Conservation (phyloP, 2,329 filamentous ascomycete genomes). For the Endocalyx cinctus region DNA sequence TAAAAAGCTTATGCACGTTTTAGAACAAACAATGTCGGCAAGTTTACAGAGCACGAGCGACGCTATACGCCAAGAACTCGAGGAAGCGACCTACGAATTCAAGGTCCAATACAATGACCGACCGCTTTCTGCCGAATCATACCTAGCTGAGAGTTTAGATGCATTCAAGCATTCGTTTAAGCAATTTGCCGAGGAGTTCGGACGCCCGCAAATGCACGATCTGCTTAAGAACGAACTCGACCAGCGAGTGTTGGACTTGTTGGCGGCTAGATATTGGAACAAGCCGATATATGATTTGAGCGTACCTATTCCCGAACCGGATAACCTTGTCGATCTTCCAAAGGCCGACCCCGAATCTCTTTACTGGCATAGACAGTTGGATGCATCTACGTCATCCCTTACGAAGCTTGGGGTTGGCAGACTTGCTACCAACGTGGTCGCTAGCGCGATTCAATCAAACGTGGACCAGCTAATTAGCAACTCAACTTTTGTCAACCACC, state of each 20-base stretch:
- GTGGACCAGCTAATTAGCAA: constrained; percentile 73
- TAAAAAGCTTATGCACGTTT: constrained; percentile 94
- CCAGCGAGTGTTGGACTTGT: constrained; percentile 86
- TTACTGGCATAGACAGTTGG: constrained; percentile 92
- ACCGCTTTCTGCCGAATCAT: constrained; percentile 90
- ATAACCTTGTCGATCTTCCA: constrained; percentile 72
- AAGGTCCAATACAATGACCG: constrained; percentile 99
- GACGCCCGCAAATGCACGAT: constrained; percentile 81
- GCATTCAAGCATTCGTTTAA: constrained; percentile 98
- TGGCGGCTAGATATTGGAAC: constrained; percentile 96
- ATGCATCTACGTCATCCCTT: constrained; percentile 82
- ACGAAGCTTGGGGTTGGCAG: constrained; percentile 93
- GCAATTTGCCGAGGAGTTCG: constrained; percentile 84
- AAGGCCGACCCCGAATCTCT: constrained; percentile 80
- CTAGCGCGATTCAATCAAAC: constrained; percentile 78
- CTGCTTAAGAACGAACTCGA: constrained; percentile 90
- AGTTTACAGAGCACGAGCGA: constrained; percentile 86
- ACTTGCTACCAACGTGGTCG: constrained; percentile 86
- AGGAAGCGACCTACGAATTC: constrained; percentile 97
- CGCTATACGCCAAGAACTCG: constrained; percentile 88
- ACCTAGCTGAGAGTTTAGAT: constrained; percentile 90
- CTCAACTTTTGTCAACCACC: constrained; percentile 85
- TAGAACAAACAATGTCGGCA: constrained; percentile 95
- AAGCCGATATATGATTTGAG: constrained; percentile 84
- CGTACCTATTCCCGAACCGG: constrained; percentile 59